These are phyloP conservation scores for Cordyceps cateniannulata DNA, from an alignment of 2,329 filamentous ascomycete species.

Conservation along the genomic window DNA sequence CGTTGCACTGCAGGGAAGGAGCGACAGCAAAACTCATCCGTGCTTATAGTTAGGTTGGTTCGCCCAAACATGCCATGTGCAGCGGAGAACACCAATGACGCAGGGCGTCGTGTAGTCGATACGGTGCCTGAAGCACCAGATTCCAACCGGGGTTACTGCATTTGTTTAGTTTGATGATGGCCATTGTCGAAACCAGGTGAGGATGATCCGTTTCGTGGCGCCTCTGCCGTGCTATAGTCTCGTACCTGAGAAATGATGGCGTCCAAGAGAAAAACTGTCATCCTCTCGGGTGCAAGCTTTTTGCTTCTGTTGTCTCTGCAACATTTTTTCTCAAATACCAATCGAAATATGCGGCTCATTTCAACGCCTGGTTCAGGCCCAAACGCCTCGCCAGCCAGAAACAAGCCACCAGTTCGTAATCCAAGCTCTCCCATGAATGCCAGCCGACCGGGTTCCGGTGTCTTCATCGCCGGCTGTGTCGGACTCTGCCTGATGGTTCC, in stretches of 20 bases:
- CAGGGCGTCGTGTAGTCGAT: slow-evolving; percentile 2
- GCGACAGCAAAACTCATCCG: no score
- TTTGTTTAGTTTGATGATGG: slow-evolving; percentile 12
- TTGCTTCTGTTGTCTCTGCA: no score
- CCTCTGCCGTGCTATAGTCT: background rate
- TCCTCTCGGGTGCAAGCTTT: background rate
- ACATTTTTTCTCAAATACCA: background rate
- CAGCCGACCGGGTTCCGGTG: no score
- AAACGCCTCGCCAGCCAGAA: background rate
- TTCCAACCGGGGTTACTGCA: background rate
- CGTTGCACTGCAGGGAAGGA: no score
- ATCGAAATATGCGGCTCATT: background rate
- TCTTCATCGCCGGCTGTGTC: no score
- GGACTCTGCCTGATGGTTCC: no score
- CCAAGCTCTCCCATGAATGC: background rate
- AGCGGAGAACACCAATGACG: background rate
- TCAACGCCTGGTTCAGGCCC: background rate
- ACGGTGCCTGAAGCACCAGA: slow-evolving; percentile 5
- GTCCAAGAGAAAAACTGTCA: background rate
- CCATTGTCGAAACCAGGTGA: slow-evolving; percentile 1
- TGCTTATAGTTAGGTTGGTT: no score
- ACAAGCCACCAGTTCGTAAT: background rate
- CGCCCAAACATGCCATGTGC: no score
- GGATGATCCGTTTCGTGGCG: slow-evolving; percentile 10
- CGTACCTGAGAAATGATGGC: background rate